Percentiles rank a stretch among this genome's conserved stretches.
These are phyloP conservation scores for Rutidosis leptorrhynchoides DNA, from an alignment of 129 eudicot species.

Conservation along the genomic window DNA sequence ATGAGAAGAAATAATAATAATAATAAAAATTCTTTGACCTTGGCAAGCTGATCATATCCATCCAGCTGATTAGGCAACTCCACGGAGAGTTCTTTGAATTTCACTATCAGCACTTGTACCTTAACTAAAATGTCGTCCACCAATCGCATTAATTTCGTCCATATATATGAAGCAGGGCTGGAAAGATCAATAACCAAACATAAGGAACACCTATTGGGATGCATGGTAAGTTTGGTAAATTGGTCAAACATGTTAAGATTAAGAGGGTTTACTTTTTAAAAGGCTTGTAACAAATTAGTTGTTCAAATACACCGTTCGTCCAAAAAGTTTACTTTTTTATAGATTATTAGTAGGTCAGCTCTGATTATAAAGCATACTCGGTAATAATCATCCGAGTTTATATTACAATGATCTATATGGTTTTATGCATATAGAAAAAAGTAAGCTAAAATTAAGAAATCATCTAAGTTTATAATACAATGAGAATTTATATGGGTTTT, in stretches of 20 bases:
- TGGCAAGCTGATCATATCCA: slow-evolving; percentile 96
- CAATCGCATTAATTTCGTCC: slow-evolving; percentile 97
- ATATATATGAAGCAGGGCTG: slow-evolving; percentile 92
- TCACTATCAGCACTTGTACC: slow-evolving; percentile 99
- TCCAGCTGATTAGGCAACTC: slow-evolving; percentile 96
- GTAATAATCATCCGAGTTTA: neutral
- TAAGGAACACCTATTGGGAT: neutral
- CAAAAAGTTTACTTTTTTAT: neutral
- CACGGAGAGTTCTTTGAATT: slow-evolving; percentile 96
- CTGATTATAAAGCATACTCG: no score
- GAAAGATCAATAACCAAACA: slow-evolving; percentile 8
- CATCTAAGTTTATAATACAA: no score
- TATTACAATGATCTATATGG: neutral
- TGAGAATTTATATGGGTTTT: no score
- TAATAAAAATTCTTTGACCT: slow-evolving; percentile 42
- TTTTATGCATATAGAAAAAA: neutral
- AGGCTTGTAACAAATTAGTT: neutral
- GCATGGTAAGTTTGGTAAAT: neutral
- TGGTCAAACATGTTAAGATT: neutral
- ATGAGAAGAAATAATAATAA: neutral
- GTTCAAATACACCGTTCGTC: neutral
- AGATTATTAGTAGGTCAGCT: neutral
- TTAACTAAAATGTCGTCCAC: slow-evolving; percentile 97
- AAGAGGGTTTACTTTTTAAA: no score
- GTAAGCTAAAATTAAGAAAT: no score